Percentiles rank a stretch among this genome's conserved stretches.
These are phyloP conservation scores for Fragaria ananassa DNA, from an alignment of 306 rosid species.

Conservation along the genomic window DNA sequence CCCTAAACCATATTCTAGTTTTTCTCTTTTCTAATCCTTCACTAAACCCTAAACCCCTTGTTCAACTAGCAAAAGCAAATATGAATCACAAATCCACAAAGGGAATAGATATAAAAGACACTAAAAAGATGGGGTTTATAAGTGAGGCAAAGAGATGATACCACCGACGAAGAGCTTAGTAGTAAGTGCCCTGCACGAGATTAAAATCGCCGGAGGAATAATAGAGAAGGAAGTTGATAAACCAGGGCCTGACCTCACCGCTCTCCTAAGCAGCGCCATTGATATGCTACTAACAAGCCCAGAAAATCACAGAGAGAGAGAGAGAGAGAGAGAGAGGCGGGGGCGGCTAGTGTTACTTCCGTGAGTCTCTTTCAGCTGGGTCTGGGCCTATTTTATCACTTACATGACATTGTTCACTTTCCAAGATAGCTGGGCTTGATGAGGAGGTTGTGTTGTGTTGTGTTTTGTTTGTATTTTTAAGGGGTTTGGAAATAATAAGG, in stretches of 20 bases:
- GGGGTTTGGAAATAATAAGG: too few relatives aligned
- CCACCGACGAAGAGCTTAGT: constrained; percentile 59
- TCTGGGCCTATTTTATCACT: too few relatives aligned
- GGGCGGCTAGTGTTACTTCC: neutral
- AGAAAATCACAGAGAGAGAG: neutral
- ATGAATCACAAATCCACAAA: neutral
- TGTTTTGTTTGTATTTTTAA: too few relatives aligned
- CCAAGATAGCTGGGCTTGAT: too few relatives aligned
- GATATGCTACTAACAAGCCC: neutral
- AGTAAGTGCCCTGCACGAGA: constrained; percentile 38
- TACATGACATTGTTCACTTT: too few relatives aligned
- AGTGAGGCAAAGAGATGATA: constrained; percentile 17
- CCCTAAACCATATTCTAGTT: too few relatives aligned
- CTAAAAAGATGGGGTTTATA: neutral
- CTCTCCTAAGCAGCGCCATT: constrained; percentile 39
- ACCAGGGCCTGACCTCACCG: constrained; percentile 10
- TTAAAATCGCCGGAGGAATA: constrained; percentile 39
- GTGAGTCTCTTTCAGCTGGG: neutral
- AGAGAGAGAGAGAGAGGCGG: neutral
- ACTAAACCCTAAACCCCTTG: neutral
- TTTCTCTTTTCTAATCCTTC: neutral
- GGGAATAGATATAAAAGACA: neutral
- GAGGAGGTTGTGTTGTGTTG: too few relatives aligned
- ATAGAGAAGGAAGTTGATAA: constrained; percentile 21
- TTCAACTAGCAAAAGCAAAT: neutral